Evolutionary conservation across 2,329 filamentous ascomycete species (phyloP).

Genomic region (Curvularia spicifera): DNA sequence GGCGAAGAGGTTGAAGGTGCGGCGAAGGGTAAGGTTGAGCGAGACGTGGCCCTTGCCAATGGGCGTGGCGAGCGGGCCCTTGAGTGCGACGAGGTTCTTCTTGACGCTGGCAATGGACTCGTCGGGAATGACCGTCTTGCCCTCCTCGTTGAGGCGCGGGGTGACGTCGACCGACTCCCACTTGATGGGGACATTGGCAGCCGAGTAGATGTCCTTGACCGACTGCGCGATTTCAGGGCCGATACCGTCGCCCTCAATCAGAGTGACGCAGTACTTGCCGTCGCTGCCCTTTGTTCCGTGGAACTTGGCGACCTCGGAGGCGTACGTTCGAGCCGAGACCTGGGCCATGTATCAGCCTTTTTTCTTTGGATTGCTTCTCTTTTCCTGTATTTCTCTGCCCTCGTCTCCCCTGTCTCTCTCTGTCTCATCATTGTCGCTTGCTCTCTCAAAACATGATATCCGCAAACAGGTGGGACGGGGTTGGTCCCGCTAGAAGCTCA

Average conservation of each 20-base stretch:
- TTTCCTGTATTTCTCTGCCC: neutral
- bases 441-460: neutral
- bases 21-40: slow-evolving; percentile 95
- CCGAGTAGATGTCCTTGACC: slow-evolving; percentile 97
- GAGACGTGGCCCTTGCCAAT: slow-evolving; percentile 99
- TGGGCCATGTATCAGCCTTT: slow-evolving; percentile 17
- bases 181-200: slow-evolving; percentile 91
- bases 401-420: neutral
- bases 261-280: slow-evolving; percentile 92
- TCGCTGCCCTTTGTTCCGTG: slow-evolving; percentile 86
- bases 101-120: slow-evolving; percentile 91
- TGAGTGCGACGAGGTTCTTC: slow-evolving; percentile 96
- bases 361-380: neutral
- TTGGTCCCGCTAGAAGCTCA: slow-evolving; percentile 49
- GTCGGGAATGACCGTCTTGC: slow-evolving; percentile 93
- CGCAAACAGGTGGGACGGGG: neutral
- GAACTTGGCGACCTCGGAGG: slow-evolving; percentile 82
- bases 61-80: slow-evolving; percentile 97
- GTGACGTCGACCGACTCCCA: slow-evolving; percentile 99
- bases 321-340: slow-evolving; percentile 58
- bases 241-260: slow-evolving; percentile 99
- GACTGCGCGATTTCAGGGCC: slow-evolving; percentile 97
- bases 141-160: slow-evolving; percentile 89
- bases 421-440: neutral
- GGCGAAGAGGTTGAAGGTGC: slow-evolving; percentile 99